Evolutionary conservation across 352 stramenopile genomes (phyloP).

Genomic region (Pythium insidiosum): DNA sequence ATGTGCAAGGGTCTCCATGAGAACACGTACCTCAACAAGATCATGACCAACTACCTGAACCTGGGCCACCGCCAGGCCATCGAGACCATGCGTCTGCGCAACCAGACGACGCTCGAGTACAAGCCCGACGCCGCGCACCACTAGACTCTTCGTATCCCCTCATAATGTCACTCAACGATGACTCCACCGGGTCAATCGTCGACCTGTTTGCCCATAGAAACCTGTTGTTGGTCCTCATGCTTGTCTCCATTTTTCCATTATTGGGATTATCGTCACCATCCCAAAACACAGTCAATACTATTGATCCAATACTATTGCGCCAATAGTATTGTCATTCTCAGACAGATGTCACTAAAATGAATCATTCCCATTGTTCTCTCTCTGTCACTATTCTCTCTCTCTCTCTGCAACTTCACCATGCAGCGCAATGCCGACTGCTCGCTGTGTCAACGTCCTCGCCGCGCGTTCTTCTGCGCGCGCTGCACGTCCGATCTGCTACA

Average conservation of each 20-base stretch:
- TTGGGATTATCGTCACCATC: no score
- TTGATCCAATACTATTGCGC: no score
- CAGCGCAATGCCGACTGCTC: slow-evolving; percentile 38
- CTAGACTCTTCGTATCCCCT: no score
- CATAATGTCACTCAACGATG: no score
- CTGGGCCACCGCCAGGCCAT: slow-evolving; percentile 43
- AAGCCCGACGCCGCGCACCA: slow-evolving; percentile 7
- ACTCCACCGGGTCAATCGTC: no score
- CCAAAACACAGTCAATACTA: no score
- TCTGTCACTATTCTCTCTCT: no score
- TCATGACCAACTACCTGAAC: slow-evolving; percentile 65
- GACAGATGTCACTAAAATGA: no score
- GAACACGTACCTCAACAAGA: slow-evolving; percentile 67
- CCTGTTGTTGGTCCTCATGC: neutral
- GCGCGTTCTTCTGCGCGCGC: slow-evolving; percentile 50
- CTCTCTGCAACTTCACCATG: no score
- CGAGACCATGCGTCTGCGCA: slow-evolving; percentile 38
- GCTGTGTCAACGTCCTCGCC: slow-evolving; percentile 37
- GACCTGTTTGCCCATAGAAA: no score
- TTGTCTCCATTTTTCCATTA: neutral
- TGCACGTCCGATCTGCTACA: slow-evolving; percentile 67
- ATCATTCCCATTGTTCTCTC: no score
- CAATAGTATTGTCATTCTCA: no score
- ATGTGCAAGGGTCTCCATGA: slow-evolving; percentile 62
- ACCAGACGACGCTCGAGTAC: slow-evolving; percentile 16